Base-by-base conservation (phyloP, 164 flowering plant genomes). In the Liquidambar formosana region DNA sequence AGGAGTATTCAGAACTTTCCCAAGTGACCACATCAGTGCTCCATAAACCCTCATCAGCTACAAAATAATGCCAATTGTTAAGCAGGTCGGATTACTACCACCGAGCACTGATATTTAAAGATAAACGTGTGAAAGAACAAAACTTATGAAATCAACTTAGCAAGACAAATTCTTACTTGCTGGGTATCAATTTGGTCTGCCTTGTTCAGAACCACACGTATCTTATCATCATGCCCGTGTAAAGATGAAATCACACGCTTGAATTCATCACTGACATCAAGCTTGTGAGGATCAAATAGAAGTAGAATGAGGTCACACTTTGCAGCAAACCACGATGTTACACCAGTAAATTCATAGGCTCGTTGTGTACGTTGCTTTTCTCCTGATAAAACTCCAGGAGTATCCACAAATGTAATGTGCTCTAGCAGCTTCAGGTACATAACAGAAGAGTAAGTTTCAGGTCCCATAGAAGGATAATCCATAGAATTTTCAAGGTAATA, bases 111-210 rank as follows among this genome's bases (percentile, higher is more conserved):
- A 57, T n/a, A 45, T 45, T 16, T 1, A 21, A 0, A 18, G 48
- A 65, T 48, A 38, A 22, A 45, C 4, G 63, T 26, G 51, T 59
- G 44, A 13, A 5, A 13, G 27, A 48, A 48, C 3, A 18, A 64
- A 21, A 57, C 22, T 18, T n/a, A 28, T 21, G 41, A 43, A 67
- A 67, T 57, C n/a, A 16, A 27, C 22, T 41, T 3, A 41, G 22
- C 16, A 14, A 8, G 10, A 63, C 19, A 56, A 15, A 58, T 22
- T 70, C 77, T 83, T 73, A 91, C 99, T 74, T 96, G 99, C 49
- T 96, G 99, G 21, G 98, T 93, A 82, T 96, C 98, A 54, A 96
- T 85, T 89, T 96, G 99, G 75, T 96, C 99, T 57, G 99, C 97
- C 75, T 96, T 96, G 77, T 96, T 96, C 45, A 96, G 76, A 70